phyloP scores from a whole-genome alignment of 2,329 filamentous ascomycete genomes.

The Stachybotrys chartarum region DNA sequence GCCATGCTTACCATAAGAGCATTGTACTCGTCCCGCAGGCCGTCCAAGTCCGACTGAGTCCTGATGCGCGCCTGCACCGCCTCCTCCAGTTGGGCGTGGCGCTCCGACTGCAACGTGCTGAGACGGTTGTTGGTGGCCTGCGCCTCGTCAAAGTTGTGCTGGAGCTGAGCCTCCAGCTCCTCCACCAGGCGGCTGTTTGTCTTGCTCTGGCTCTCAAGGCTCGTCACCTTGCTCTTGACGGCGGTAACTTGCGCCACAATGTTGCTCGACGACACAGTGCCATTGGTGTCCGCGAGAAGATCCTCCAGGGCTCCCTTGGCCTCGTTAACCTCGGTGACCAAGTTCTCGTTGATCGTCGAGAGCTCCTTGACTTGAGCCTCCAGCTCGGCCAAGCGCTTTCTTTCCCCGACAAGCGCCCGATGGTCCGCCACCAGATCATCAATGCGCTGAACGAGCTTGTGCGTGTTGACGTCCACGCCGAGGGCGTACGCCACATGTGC shows the following conservation, averaged over 20 bases:
- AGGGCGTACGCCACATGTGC: constrained; percentile 54
- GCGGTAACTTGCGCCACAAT: constrained; percentile 50
- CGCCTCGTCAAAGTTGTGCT: constrained; percentile 90
- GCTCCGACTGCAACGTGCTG: constrained; percentile 72
- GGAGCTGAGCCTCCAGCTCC: constrained; percentile 93
- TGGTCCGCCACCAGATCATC: constrained; percentile 50
- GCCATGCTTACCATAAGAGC: constrained; percentile 65
- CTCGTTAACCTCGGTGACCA: constrained; percentile 55
- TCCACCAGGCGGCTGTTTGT: constrained; percentile 90
- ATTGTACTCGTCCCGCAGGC: constrained; percentile 61
- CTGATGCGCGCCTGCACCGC: constrained; percentile 56
- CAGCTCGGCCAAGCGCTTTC: constrained; percentile 51
- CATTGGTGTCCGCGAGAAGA: constrained; percentile 43
- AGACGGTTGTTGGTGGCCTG: constrained; percentile 78
- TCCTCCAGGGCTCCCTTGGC: constrained; percentile 48
- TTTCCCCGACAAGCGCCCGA: constrained; percentile 51
- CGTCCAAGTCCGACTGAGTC: constrained; percentile 63
- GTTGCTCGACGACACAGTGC: constrained; percentile 33
- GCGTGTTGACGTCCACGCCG: constrained; percentile 58
- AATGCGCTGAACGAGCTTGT: constrained; percentile 58
- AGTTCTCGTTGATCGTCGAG: constrained; percentile 48
- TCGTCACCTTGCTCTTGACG: constrained; percentile 58
- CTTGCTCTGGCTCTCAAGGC: constrained; percentile 64
- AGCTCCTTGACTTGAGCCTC: constrained; percentile 49
- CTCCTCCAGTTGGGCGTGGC: constrained; percentile 70